Conservation (phyloP, 768 basidiomycete genomes). For the Trametes maxima region DNA sequence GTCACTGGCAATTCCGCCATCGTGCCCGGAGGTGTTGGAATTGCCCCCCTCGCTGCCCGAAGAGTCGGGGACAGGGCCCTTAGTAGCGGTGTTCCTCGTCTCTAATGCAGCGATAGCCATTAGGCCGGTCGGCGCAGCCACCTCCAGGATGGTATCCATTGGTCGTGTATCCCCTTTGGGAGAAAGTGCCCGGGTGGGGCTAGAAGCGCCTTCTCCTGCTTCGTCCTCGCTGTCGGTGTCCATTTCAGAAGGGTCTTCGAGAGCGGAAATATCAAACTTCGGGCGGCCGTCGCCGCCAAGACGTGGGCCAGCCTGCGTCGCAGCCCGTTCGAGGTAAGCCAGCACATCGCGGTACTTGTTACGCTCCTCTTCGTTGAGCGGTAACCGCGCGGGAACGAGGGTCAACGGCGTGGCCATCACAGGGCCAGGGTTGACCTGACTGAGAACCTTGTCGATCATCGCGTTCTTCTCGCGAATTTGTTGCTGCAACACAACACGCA, state of each 20-base stretch:
- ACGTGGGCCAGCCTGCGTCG: constrained; percentile 22
- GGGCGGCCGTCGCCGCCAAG: constrained; percentile 25
- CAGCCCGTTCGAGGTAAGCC: constrained; percentile 34
- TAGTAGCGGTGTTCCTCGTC: background rate
- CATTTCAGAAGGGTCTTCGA: constrained; percentile 34
- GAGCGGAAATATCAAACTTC: constrained; percentile 33
- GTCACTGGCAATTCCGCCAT: constrained; percentile 23
- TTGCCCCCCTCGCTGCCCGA: constrained; percentile 7
- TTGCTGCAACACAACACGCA: constrained; percentile 35
- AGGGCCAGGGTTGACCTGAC: constrained; percentile 30
- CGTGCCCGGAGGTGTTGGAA: background rate
- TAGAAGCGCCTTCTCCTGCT: constrained; percentile 14
- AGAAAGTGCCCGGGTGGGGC: constrained; percentile 17
- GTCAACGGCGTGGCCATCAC: constrained; percentile 34
- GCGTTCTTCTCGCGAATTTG: constrained; percentile 38
- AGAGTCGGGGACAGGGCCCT: constrained; percentile 1
- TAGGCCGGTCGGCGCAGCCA: constrained; percentile 24
- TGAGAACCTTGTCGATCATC: constrained; percentile 30
- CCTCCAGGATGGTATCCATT: constrained; percentile 22
- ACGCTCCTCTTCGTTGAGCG: constrained; percentile 29
- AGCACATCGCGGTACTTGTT: constrained; percentile 33
- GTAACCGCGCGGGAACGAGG: constrained; percentile 31
- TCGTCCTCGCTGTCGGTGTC: constrained; percentile 29
- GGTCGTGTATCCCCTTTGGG: constrained; percentile 13
- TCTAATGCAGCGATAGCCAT: constrained; percentile 20